Evolutionary conservation across 192 early-diverging fungal species (phyloP).

Genomic region (Mortierella alpina): DNA sequence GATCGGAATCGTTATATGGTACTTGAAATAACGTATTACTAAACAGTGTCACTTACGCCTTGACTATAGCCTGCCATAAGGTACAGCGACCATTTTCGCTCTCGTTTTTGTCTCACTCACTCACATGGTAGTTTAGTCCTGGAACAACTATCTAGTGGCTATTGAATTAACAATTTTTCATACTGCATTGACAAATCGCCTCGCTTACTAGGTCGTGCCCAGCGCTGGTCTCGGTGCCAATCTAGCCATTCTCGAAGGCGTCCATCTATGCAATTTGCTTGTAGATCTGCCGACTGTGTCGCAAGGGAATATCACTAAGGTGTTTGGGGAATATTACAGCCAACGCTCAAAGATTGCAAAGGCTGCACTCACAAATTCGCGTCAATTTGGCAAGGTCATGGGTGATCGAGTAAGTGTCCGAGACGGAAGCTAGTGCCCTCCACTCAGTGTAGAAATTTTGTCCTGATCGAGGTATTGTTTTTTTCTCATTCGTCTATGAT

Average conservation of each 20-base stretch:
- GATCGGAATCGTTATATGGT: too few species aligned
- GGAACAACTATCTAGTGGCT: too few species aligned
- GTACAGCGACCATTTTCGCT: not conserved
- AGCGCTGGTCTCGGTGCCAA: constrained; percentile 31
- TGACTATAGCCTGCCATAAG: constrained; percentile 23
- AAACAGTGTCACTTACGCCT: too few species aligned
- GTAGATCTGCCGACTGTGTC: constrained; percentile 7
- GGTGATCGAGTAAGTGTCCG: constrained; percentile 5
- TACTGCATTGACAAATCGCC: not conserved
- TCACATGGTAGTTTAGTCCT: too few species aligned
- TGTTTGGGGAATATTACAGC: constrained; percentile 18
- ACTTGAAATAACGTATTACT: too few species aligned
- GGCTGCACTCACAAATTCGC: constrained; percentile 11
- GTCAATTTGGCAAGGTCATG: constrained; percentile 32
- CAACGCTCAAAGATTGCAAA: constrained; percentile 22
- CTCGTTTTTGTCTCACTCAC: not conserved
- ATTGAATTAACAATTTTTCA: too few species aligned
- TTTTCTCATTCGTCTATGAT: too few species aligned
- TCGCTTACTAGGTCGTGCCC: constrained; percentile 9
- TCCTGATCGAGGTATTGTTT: too few species aligned
- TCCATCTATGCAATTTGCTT: constrained; percentile 26
- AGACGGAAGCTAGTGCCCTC: too few species aligned
- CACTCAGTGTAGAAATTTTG: too few species aligned
- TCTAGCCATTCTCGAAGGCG: constrained; percentile 24
- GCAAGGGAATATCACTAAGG: constrained; percentile 1